A percentile compares a stretch with the other conserved stretches of the same genome.
Conservation (phyloP, 768 basidiomycete genomes). For the Podaxis pistillaris region DNA sequence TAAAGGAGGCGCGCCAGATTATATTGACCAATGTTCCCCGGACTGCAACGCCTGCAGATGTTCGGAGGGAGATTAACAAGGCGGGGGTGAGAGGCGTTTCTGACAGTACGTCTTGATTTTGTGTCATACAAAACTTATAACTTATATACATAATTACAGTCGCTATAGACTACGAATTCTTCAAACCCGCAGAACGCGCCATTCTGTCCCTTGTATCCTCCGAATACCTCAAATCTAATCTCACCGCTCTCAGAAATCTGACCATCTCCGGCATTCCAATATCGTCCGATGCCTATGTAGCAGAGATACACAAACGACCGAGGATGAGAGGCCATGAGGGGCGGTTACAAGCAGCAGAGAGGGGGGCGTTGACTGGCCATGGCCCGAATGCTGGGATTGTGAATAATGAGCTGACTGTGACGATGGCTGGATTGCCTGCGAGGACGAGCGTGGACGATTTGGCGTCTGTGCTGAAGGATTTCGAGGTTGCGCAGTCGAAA, state of each 20-base stretch:
- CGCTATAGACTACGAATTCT: slow-evolving; percentile 56
- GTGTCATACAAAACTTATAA: too few relatives aligned
- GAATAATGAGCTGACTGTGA: slow-evolving; percentile 51
- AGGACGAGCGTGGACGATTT: slow-evolving; percentile 36
- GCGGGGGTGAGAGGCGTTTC: slow-evolving; percentile 44
- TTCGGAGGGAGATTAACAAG: slow-evolving; percentile 43
- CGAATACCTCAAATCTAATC: slow-evolving; percentile 39
- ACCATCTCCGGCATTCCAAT: slow-evolving; percentile 40
- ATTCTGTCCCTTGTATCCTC: slow-evolving; percentile 52
- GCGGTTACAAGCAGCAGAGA: slow-evolving; percentile 24
- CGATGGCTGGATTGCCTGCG: slow-evolving; percentile 61
- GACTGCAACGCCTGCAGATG: slow-evolving; percentile 53
- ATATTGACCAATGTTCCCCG: slow-evolving; percentile 47
- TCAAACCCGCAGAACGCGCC: slow-evolving; percentile 58
- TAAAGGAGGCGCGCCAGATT: slow-evolving; percentile 38
- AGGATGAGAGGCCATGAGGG: slow-evolving; percentile 28
- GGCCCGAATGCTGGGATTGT: slow-evolving; percentile 53
- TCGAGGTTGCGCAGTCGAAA: slow-evolving; percentile 37
- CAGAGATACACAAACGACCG: neutral
- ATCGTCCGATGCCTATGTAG: neutral
- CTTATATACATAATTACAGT: slow-evolving; percentile 34
- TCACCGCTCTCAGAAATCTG: slow-evolving; percentile 41
- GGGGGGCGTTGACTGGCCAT: slow-evolving; percentile 30
- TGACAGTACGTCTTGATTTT: slow-evolving; percentile 32
- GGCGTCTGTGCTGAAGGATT: slow-evolving; percentile 39